Percentiles rank a stretch among this genome's conserved stretches.
These are phyloP conservation scores for Sphaerulina populicola DNA, from an alignment of 2,329 filamentous ascomycete genomes.

Conservation along the genomic window DNA sequence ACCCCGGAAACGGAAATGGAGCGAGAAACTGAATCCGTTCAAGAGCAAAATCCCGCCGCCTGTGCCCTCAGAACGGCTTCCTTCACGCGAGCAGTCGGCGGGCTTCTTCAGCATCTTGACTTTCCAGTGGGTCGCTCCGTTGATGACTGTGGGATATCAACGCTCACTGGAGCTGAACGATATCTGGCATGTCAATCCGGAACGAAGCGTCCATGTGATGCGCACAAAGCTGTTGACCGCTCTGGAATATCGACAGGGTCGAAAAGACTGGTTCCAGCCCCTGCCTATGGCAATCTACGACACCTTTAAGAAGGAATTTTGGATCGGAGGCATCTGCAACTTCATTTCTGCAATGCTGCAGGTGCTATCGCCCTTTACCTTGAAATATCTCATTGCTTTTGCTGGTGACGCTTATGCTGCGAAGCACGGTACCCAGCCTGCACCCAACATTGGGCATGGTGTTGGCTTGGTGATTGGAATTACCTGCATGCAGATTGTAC, in stretches of 20 bases:
- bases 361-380: constrained; percentile 73
- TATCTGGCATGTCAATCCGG: constrained; percentile 80
- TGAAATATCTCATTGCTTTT: constrained; percentile 80
- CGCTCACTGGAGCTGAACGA: constrained; percentile 75
- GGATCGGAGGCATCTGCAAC: constrained; percentile 71
- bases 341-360: constrained; percentile 62
- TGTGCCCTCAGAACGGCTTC: constrained; percentile 45
- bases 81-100: constrained; percentile 64
- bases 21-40: constrained; percentile 46
- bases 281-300: constrained; percentile 77
- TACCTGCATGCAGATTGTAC: constrained; percentile 72
- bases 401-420: constrained; percentile 67
- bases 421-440: constrained; percentile 42
- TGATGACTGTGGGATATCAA: constrained; percentile 82
- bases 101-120: constrained; percentile 65
- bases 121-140: constrained; percentile 82
- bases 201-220: constrained; percentile 63
- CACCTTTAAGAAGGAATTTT: constrained; percentile 75
- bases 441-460: constrained; percentile 64
- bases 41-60: constrained; percentile 47
- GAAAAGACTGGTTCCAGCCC: constrained; percentile 51
- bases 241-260: constrained; percentile 62
- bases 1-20: constrained; percentile 51
- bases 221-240: constrained; percentile 57
- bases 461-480: constrained; percentile 79